Evolutionary conservation across 2,329 filamentous ascomycete species (phyloP), one percentile per base, ranked within the genome.

Genomic region (Byssochlamys sp.): DNA sequence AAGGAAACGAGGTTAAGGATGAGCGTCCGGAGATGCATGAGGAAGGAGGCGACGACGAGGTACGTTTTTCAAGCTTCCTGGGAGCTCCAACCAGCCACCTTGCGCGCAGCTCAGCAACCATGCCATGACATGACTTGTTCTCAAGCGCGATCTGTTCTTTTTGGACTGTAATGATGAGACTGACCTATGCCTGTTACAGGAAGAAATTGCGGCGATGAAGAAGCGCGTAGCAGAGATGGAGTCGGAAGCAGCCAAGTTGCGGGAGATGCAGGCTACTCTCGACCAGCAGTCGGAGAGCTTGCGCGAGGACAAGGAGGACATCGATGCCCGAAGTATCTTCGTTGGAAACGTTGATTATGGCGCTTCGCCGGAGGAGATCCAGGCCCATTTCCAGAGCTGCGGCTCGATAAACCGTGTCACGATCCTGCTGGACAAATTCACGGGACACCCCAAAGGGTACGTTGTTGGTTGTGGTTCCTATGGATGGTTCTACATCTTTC

Each of bases 281-380:
- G 92, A 97, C 72, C 86, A 91, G 71, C 88, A 94, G 68, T 86
- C 85, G 61, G 86, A 90, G 63, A 89, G 89, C 66, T 81, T 94
- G 60, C 84, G 88, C 63, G 94, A 97, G 71, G 91, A 91, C 78
- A 95, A 95, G 76, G 91, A 96, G 73, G 95, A 96, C 65, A 86
- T 99, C 59, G 94, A 99, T 76, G 87, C 87, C 64, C 87, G 94
- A 68, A 96, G 91, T 77, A 91, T 99, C 75, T 99, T 99, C 73
- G 94, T 99, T 51, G 94, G 94, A 65, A 99, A 99, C 67, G 94
- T 99, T 64, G 94, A 99, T 76, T 99, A 99, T 75, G 91, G 90
- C 61, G 91, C 92, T 25, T 95, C 91, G 28, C 94, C 94, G 2
- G 94, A 99, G 77, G 94, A 99, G 78, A 94, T 99, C 59, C 94